Base-by-base conservation (phyloP, 768 basidiomycete genomes). In the Boletus bicolor region DNA sequence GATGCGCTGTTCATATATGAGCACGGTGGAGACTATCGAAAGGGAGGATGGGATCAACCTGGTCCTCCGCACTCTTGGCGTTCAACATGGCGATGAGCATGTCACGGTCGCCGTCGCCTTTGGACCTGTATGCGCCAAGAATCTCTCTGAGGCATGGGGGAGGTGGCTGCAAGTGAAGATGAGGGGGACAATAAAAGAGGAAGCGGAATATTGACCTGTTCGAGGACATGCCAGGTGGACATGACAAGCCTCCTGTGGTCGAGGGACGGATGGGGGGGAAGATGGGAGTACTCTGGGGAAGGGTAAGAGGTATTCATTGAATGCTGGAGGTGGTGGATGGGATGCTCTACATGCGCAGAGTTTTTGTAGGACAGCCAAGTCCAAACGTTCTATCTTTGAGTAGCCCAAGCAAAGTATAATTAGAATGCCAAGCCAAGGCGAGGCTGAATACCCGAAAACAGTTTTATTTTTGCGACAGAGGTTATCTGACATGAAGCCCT, bases 31-130 rank as follows among this genome's bases (percentile, higher is more conserved):
- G 30, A 32, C 41, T 49, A 57, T 37, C 48, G 53, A 51, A 44
- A 53, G 49, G 54, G 49, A 49, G 35, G 57, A 34, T 17, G 42
- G 28, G 28, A 65, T 82, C 41, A 60, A 91, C 92, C 82, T 96
- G 89, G 68, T 97, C 94, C 70, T 97, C 94, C 12, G 94, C 87
- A 44, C 85, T 82, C 77, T 97, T 97, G 66, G 93, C 93, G 57
- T 89, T 92, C 48, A 97, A 78, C 81, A 97, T 89, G 61, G 91
- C 83, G 36, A 96, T 79, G 21, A 97, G 78, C 84, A 95, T 88
- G 50, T 95, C 92, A 24, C 93, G 81, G 77, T 97, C 94, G 42
- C 92, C 93, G 57, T 94, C 91, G 57, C 94, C 94, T 65, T 86
- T 90, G 38, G 84, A 73, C 54, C 82, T 80, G 76, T 95, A 97